phyloP scores from a whole-genome alignment of 495 filamentous ascomycete genomes.

The Neurospora intermedia region DNA sequence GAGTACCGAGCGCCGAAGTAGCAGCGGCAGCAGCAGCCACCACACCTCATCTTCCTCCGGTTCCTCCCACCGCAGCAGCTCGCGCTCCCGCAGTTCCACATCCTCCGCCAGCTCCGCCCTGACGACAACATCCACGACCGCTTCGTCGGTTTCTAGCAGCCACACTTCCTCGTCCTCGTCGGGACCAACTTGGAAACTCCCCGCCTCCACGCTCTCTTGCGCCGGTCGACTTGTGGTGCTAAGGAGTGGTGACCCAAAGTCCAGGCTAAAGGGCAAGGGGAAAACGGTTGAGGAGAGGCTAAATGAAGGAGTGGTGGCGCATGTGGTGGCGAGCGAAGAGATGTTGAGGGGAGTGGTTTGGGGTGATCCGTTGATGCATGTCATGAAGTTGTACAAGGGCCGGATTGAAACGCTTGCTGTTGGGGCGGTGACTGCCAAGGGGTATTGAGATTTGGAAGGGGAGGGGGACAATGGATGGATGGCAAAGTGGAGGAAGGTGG shows the following conservation, averaged over 20 bases:
- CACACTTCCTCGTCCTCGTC: neutral
- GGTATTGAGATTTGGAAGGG: constrained; percentile 8
- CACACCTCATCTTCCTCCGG: neutral
- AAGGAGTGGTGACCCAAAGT: constrained; percentile 29
- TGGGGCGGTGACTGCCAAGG: constrained; percentile 50
- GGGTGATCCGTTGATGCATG: constrained; percentile 69
- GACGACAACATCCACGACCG: neutral
- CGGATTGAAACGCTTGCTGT: constrained; percentile 58
- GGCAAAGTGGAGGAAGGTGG: no score
- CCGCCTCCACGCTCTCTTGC: constrained; percentile 48
- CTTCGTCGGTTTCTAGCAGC: neutral
- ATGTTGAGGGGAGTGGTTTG: constrained; percentile 56
- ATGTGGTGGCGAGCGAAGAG: constrained; percentile 47
- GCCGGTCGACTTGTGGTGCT: constrained; percentile 60
- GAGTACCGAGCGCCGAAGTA: constrained; percentile 7
- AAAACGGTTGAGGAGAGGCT: constrained; percentile 31
- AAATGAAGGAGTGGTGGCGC: constrained; percentile 48
- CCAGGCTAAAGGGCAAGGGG: constrained; percentile 20
- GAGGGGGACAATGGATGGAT: no score
- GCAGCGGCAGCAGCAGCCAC: neutral
- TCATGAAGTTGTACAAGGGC: constrained; percentile 62
- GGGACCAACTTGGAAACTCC: constrained; percentile 49
- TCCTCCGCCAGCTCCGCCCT: neutral
- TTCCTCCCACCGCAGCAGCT: neutral
- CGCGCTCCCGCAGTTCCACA: neutral